phyloP scores from a whole-genome alignment of 2,329 filamentous ascomycete genomes.

The Hypocrella siamensis region DNA sequence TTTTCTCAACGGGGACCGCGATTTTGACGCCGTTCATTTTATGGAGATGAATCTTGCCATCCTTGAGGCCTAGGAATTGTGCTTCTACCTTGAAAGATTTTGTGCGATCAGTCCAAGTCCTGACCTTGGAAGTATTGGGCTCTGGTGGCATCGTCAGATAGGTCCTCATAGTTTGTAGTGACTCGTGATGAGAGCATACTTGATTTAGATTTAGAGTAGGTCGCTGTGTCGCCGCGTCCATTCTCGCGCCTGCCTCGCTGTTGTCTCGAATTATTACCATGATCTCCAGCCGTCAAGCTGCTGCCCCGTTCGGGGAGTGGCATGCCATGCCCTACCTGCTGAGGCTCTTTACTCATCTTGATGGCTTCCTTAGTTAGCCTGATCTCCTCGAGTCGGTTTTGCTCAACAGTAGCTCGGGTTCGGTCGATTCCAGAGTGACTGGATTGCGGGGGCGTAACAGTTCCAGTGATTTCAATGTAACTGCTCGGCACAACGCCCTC shows the following conservation, averaged over 20 bases:
- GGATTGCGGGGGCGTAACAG: conserved; percentile 34
- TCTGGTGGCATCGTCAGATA: conserved; percentile 30
- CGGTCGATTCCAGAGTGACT: conserved; percentile 29
- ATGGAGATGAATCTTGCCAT: conserved; percentile 94
- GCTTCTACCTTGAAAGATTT: conserved; percentile 96
- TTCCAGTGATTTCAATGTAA: conserved; percentile 79
- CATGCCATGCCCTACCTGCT: conserved; percentile 61
- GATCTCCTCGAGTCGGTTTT: conserved; percentile 66
- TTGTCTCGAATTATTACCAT: conserved; percentile 51
- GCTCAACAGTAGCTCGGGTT: conserved; percentile 53
- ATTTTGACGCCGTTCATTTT: conserved; percentile 98
- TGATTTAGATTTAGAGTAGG: conserved; percentile 45
- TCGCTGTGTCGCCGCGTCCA: conserved; percentile 39
- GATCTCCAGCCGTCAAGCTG: conserved; percentile 54
- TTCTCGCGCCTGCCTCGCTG: conserved; percentile 60
- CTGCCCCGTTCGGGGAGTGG: conserved; percentile 63
- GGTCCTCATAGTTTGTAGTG: neutral
- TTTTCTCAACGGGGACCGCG: conserved; percentile 85
- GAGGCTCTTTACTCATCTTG: conserved; percentile 40
- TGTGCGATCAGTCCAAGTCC: conserved; percentile 88
- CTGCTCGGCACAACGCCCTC: conserved; percentile 94
- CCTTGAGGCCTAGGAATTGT: conserved; percentile 84
- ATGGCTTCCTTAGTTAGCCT: conserved; percentile 68
- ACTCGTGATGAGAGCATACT: conserved; percentile 31
- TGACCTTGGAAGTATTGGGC: conserved; percentile 67